Percentiles rank a stretch among this genome's conserved stretches.
Conservation (phyloP, 306 rosid genomes). For the Gastrolobium bilobum region DNA sequence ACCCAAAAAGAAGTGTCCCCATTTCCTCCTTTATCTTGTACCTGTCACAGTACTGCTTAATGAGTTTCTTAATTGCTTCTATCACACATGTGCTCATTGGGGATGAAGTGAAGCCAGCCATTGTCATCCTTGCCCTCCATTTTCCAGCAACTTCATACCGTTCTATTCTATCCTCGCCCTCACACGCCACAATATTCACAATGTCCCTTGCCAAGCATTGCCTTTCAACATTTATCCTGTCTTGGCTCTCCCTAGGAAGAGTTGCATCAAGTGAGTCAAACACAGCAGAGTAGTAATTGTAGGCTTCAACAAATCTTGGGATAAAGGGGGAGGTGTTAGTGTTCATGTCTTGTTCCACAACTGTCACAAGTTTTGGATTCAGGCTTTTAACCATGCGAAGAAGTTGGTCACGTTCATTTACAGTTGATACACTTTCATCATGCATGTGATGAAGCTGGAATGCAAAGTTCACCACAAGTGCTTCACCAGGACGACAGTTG, state of each 20-base stretch:
- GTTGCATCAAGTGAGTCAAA: constrained; percentile 93
- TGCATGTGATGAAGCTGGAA: constrained; percentile 98
- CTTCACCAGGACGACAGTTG: constrained; percentile 77
- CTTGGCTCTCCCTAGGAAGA: constrained; percentile 92
- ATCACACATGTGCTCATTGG: constrained; percentile 62
- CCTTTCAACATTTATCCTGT: constrained; percentile 89
- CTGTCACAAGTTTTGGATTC: constrained; percentile 89
- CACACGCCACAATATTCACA: constrained; percentile 88
- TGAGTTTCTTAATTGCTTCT: constrained; percentile 64
- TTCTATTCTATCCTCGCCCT: constrained; percentile 93
- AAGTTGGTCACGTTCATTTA: constrained; percentile 85
- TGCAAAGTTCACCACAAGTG: constrained; percentile 84
- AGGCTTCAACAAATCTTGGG: constrained; percentile 77
- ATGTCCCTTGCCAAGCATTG: constrained; percentile 94
- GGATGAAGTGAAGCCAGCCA: constrained; percentile 87
- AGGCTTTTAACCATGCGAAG: constrained; percentile 88
- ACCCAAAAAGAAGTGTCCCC: constrained; percentile 88
- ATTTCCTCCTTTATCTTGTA: constrained; percentile 80
- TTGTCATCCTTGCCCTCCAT: constrained; percentile 93
- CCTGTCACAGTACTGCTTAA: constrained; percentile 71
- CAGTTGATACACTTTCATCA: constrained; percentile 88
- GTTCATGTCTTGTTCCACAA: constrained; percentile 96
- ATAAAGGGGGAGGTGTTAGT: constrained; percentile 89
- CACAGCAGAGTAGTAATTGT: constrained; percentile 83
- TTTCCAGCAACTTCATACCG: constrained; percentile 94